Base-by-base conservation (phyloP, 139 green algal species). In the Limnomonas spitsbergensis region DNA sequence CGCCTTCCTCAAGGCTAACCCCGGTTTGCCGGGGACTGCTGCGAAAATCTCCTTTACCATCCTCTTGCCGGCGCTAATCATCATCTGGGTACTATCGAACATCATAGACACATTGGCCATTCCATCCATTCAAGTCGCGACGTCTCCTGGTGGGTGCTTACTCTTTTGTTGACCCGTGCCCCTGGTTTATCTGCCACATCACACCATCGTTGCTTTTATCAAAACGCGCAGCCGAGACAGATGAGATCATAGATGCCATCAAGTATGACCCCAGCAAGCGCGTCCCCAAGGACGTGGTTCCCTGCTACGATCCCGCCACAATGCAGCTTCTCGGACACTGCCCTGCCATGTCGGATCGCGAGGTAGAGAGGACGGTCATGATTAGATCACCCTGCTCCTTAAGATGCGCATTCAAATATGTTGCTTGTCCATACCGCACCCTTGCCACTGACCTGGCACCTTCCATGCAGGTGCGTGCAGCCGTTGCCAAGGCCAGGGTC, bases 271-370 rank as follows among this genome's bases (percentile, higher is more conserved):
- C 70, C 34, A 77, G 39, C 70, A 67, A 89, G 85, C 80, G 74
- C 0, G n/a, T 66, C 2, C 67, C 82, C 61, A 87, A 88, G 56
- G 40, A 80, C n/a, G 75, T 82, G 26, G 89, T 95, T 6, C 89
- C 90, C 20, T 95, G 90, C 27, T 87, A 84, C 40, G 93, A 99
- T 73, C 95, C 95, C 2, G 90, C 84, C 54, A 97, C 87, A 2
- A 91, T 95, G 88, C 81, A 95, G 66, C 86, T 92, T 34, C 83
- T 98, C 34, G 94, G 95, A 38, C 85, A 91, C 42, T 75, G 93
- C 27, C 92, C 92, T 6, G 94, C 93, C 27, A 95, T 97, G 90
- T 94, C 76, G 4, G 66, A 80, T 2, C 76, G 81, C 0, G 82
- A 95, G 81, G 92, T 89, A 39, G n/a, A n/a, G n/a, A n/a, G n/a